Evolutionary conservation across 495 filamentous ascomycete genomes (phyloP).

Genomic region (Xylaria curta): DNA sequence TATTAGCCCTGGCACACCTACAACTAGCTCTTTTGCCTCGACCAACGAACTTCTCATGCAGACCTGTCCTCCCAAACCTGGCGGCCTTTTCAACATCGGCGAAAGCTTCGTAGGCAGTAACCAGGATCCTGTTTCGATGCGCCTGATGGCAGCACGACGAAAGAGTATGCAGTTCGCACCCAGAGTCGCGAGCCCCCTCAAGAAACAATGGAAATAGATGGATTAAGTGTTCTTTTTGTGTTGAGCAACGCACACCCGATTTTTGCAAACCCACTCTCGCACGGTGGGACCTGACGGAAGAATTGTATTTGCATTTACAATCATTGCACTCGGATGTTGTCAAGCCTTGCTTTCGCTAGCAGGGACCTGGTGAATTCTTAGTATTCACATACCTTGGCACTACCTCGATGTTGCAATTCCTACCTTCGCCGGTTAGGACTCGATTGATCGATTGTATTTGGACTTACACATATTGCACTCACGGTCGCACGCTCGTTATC

Average conservation of each 20-base stretch:
- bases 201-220: slow-evolving; percentile 52
- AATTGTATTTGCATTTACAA: slow-evolving; percentile 13
- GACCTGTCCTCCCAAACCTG: slow-evolving; percentile 76
- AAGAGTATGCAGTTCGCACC: slow-evolving; percentile 87
- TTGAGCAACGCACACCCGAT: not conserved
- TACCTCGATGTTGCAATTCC: slow-evolving; percentile 10
- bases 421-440: slow-evolving; percentile 20
- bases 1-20: slow-evolving; percentile 45
- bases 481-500: slow-evolving; percentile 1
- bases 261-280: slow-evolving; percentile 13
- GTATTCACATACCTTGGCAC: slow-evolving; percentile 14
- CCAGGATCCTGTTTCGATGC: slow-evolving; percentile 63
- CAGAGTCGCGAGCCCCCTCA: slow-evolving; percentile 76
- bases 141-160: slow-evolving; percentile 74
- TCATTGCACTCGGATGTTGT: slow-evolving; percentile 8
- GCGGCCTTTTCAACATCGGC: slow-evolving; percentile 48
- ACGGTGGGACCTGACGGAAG: not conserved
- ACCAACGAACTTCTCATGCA: slow-evolving; percentile 66
- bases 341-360: slow-evolving; percentile 14
- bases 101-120: slow-evolving; percentile 43
- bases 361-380: slow-evolving; percentile 3
- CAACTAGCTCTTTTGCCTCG: slow-evolving; percentile 26
- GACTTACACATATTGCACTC: slow-evolving; percentile 2
- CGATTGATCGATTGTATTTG: slow-evolving; percentile 8
- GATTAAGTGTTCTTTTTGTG: slow-evolving; percentile 2